Conservation (phyloP, 1,284 basidiomycete genomes). For the Athelia sp. region DNA sequence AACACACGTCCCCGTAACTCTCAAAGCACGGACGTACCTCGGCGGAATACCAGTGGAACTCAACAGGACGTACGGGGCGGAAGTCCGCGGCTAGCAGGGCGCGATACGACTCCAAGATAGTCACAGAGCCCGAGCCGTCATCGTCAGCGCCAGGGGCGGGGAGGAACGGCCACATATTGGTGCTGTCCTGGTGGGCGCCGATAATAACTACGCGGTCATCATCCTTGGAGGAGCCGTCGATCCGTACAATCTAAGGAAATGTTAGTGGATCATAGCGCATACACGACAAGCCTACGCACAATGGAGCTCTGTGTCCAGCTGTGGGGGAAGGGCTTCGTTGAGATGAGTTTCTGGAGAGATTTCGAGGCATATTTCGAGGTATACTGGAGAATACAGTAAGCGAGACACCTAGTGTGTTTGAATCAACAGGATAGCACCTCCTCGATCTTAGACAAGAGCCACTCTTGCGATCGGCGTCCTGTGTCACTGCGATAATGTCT, state of each 20-base stretch:
- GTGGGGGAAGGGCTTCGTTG: constrained; percentile 79
- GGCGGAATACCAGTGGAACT: constrained; percentile 36
- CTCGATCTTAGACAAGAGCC: constrained; percentile 72
- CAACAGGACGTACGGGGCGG: constrained; percentile 72
- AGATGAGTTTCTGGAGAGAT: constrained; percentile 52
- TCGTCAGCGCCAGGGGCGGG: constrained; percentile 87
- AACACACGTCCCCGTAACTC: constrained; percentile 50
- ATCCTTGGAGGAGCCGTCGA: constrained; percentile 59
- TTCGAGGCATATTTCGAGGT: constrained; percentile 57
- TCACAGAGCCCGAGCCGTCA: constrained; percentile 80
- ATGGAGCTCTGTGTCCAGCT: constrained; percentile 92
- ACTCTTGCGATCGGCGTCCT: constrained; percentile 77
- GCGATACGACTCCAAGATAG: constrained; percentile 83
- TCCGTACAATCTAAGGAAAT: constrained; percentile 56
- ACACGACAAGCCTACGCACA: constrained; percentile 35
- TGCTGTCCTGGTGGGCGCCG: constrained; percentile 90
- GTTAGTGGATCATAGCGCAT: constrained; percentile 9
- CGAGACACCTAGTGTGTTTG: neutral
- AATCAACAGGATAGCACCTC: constrained; percentile 40
- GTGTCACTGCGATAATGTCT: constrained; percentile 77
- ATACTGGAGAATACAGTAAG: constrained; percentile 43
- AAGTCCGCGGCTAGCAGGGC: constrained; percentile 78
- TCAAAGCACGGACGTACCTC: constrained; percentile 92
- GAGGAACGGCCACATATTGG: constrained; percentile 85
- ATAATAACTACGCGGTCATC: constrained; percentile 64